These are phyloP conservation scores for rapeseed (Brassica napus) DNA, from an alignment of 345 rosid genomes.

Conservation along the genomic window Da-Ae NC_063438.1:23914501-23915000, in stretches of 20 bases:
- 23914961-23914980: not conserved
- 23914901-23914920: slow-evolving; percentile 32
- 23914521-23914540: not conserved
- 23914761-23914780: no score
- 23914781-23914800: not conserved
- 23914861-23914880: not conserved
- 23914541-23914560: not conserved
- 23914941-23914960: not conserved
- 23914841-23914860: not conserved
- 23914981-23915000: not conserved
- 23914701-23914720: no score
- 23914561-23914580: not conserved
- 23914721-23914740: no score
- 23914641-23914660: not conserved
- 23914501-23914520: not conserved
- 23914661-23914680: not conserved
- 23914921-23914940: slow-evolving; percentile 44
- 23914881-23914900: slow-evolving; percentile 21
- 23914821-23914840: not conserved
- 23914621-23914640: slow-evolving; percentile 6
- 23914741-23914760: no score
- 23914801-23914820: not conserved
- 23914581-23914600: not conserved
- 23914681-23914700: no score
- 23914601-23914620: not conserved